Conservation (phyloP, 257 asterid genomes). For the Solanum dulcamara region DNA sequence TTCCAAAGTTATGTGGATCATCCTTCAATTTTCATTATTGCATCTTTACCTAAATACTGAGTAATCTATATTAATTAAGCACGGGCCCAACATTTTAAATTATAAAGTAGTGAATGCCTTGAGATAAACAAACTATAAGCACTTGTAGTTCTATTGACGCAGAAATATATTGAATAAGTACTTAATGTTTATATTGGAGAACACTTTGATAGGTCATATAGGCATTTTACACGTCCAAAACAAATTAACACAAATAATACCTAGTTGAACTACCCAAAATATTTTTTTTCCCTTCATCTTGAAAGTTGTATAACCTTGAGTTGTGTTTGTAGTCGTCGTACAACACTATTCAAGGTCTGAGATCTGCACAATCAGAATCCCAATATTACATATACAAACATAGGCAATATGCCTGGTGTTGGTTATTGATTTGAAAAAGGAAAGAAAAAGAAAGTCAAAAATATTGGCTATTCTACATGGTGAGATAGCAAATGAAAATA, state of each 20-base stretch:
- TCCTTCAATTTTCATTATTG: neutral
- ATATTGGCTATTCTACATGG: no score
- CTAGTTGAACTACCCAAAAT: neutral
- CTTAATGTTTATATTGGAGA: neutral
- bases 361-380: neutral
- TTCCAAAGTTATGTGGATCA: neutral
- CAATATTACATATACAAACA: neutral
- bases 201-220: neutral
- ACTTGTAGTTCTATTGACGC: neutral
- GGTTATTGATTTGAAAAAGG: no score
- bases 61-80: neutral
- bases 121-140: no score
- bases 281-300: neutral
- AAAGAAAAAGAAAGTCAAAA: no score
- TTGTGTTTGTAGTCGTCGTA: neutral
- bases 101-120: rapidly evolving
- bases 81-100: no score
- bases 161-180: neutral
- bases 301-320: neutral
- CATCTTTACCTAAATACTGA: neutral
- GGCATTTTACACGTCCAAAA: neutral
- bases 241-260: neutral
- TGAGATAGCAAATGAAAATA: no score
- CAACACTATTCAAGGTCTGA: neutral
- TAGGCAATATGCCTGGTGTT: neutral